A percentile compares a stretch with the other conserved stretches of the same genome.
Evolutionary conservation across 768 basidiomycete species (phyloP).

Genomic region (Amanita rubescens): DNA sequence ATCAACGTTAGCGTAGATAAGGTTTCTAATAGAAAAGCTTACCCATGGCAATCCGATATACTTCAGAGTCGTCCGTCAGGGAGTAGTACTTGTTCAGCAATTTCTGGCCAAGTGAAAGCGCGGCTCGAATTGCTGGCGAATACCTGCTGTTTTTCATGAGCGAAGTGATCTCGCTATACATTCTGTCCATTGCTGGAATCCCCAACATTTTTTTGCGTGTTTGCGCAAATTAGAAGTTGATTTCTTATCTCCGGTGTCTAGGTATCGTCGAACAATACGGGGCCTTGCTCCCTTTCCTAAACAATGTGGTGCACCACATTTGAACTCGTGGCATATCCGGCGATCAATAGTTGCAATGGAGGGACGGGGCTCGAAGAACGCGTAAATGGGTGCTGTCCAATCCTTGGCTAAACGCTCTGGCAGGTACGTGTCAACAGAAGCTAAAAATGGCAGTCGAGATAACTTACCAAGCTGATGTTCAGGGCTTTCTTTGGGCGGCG

Average conservation of each 20-base stretch:
- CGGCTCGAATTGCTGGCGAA: background rate
- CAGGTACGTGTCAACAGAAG: background rate
- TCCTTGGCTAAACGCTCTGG: background rate
- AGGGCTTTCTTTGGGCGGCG: too few species aligned
- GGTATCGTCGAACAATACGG: constrained; percentile 7
- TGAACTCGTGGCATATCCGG: background rate
- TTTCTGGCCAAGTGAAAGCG: constrained; percentile 8
- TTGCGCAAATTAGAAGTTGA: constrained; percentile 16
- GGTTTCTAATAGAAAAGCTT: background rate
- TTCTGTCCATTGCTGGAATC: constrained; percentile 8
- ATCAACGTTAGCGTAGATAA: background rate
- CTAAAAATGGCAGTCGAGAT: background rate
- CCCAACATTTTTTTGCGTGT: constrained; percentile 23
- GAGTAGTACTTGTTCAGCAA: constrained; percentile 15
- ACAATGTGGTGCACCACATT: background rate
- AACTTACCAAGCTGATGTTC: too few species aligned
- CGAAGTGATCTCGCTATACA: background rate
- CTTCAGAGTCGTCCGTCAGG: constrained; percentile 14
- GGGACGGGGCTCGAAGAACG: constrained; percentile 8
- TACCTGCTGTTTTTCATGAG: background rate
- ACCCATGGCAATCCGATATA: constrained; percentile 15
- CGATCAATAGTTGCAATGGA: too few species aligned
- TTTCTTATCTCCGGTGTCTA: constrained; percentile 8
- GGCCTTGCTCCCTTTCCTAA: background rate
- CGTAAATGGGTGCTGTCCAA: constrained; percentile 9